Evolutionary conservation across 345 rosid genomes (phyloP).

Genomic region (Salix koriyanagi): DNA sequence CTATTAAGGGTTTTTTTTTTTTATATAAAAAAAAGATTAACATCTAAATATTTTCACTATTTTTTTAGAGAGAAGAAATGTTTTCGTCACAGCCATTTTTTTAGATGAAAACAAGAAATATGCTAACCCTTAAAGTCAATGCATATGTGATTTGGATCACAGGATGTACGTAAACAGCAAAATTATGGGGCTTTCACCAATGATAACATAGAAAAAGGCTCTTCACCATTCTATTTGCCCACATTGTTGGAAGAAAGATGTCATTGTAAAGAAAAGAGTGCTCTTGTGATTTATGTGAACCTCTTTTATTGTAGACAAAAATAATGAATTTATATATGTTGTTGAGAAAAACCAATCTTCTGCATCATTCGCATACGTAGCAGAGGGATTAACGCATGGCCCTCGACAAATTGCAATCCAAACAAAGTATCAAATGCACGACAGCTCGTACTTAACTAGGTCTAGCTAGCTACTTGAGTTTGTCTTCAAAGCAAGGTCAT

Average conservation of each 20-base stretch:
- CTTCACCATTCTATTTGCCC: not conserved
- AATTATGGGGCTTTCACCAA: not conserved
- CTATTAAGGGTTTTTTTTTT: too few species aligned
- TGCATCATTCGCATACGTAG: not conserved
- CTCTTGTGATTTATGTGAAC: too few species aligned
- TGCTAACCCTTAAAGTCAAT: not conserved
- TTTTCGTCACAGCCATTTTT: not conserved
- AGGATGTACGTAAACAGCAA: not conserved
- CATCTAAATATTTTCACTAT: too few species aligned
- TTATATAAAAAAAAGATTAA: too few species aligned
- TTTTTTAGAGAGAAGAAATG: not conserved
- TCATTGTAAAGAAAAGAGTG: too few species aligned
- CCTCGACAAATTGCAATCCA: not conserved
- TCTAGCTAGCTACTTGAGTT: not conserved
- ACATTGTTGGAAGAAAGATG: not conserved
- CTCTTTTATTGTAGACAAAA: not conserved
- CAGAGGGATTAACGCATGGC: not conserved
- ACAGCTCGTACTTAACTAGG: not conserved
- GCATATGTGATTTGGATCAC: not conserved
- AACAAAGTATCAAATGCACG: not conserved
- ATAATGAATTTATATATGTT: not conserved
- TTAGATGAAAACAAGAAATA: not conserved
- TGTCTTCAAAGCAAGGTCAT: constrained; percentile 4
- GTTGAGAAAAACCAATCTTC: not conserved
- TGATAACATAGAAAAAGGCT: not conserved